Conservation (phyloP, 225 moss, liverwort and hornwort species). For the Polytrichum commune region DNA sequence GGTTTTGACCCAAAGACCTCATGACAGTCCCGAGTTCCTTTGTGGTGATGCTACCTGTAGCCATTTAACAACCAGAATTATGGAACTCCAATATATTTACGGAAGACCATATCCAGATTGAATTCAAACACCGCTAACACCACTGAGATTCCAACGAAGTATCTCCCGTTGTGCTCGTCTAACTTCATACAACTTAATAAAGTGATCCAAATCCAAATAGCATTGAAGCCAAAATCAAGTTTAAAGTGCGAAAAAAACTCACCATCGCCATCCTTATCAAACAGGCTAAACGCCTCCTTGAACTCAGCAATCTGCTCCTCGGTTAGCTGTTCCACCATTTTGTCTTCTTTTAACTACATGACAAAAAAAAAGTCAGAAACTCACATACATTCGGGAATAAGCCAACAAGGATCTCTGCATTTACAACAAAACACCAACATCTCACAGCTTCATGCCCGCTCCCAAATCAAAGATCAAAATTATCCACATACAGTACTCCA, state of each 20-base stretch:
- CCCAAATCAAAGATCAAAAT: too few relatives aligned
- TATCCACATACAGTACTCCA: too few relatives aligned
- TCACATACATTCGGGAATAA: neutral
- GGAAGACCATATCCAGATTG: neutral
- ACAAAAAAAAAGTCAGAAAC: neutral
- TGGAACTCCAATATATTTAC: neutral
- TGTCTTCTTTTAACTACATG: conserved; percentile 28
- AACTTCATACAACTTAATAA: too few relatives aligned
- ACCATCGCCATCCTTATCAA: conserved; percentile 94
- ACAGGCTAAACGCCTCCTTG: conserved; percentile 90
- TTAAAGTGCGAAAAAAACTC: neutral
- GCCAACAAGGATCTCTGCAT: too few relatives aligned
- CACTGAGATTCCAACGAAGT: too few relatives aligned
- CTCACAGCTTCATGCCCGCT: neutral
- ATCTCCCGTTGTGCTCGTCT: too few relatives aligned
- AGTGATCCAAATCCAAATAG: too few relatives aligned
- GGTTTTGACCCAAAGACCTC: conserved; percentile 60
- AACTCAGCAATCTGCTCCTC: conserved; percentile 94
- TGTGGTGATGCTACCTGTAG: conserved; percentile 51
- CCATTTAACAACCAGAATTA: neutral
- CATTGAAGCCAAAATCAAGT: too few relatives aligned
- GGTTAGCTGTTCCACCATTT: conserved; percentile 86
- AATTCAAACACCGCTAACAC: too few relatives aligned
- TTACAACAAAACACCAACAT: too few relatives aligned
- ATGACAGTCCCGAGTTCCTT: conserved; percentile 67